Percentiles rank a stretch among this genome's conserved stretches.
phyloP scores from a whole-genome alignment of 345 rosid genomes.

The Brassica juncea region DNA sequence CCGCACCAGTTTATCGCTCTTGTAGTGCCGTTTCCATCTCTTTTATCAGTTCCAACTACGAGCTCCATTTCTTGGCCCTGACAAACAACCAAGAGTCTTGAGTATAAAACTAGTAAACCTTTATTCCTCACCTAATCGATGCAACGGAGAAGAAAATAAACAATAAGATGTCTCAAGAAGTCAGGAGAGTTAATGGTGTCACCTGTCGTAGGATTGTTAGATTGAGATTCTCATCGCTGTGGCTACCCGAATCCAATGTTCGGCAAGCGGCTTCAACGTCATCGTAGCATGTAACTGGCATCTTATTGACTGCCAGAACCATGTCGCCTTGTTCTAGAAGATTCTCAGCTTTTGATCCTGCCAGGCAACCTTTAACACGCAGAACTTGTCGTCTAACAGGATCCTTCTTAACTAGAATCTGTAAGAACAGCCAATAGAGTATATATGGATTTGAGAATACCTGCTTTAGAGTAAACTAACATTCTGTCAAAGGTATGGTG shows the following conservation, averaged over 20 bases:
- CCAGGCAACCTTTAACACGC: conserved; percentile 89
- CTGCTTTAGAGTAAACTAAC: too few species aligned
- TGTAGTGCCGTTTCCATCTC: conserved; percentile 90
- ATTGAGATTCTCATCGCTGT: conserved; percentile 61
- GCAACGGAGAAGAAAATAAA: too few species aligned
- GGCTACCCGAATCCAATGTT: conserved; percentile 53
- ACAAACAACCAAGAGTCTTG: conserved; percentile 26
- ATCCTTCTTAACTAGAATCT: conserved; percentile 89
- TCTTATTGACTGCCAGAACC: conserved; percentile 85
- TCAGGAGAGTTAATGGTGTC: conserved; percentile 18
- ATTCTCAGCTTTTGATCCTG: conserved; percentile 88
- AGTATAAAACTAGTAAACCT: neutral
- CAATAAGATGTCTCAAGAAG: too few species aligned
- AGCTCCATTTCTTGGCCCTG: conserved; percentile 81
- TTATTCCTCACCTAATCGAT: too few species aligned
- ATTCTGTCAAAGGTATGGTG: too few species aligned
- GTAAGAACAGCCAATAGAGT: conserved; percentile 13
- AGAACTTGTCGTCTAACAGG: conserved; percentile 82
- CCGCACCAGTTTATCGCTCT: conserved; percentile 90
- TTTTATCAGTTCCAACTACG: conserved; percentile 75
- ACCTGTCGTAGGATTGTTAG: conserved; percentile 86
- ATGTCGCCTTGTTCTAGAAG: conserved; percentile 88
- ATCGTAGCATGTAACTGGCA: conserved; percentile 84
- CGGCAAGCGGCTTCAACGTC: conserved; percentile 87
- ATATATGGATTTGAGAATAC: neutral